Percentiles rank a stretch among this genome's conserved stretches.
These are phyloP conservation scores for Brassica nigra DNA, from an alignment of 345 rosid genomes.

Conservation along the genomic window DNA sequence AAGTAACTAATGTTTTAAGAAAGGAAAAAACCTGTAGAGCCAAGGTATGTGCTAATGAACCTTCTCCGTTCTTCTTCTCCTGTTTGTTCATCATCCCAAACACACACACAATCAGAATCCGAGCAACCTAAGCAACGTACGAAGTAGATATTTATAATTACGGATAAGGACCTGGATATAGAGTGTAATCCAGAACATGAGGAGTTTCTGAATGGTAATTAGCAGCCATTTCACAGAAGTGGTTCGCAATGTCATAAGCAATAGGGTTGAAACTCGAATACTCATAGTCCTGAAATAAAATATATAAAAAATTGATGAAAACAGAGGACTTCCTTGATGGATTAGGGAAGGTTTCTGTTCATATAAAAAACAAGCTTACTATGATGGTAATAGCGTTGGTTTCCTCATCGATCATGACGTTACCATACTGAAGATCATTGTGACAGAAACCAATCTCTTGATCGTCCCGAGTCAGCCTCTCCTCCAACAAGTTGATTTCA, in stretches of 20 bases:
- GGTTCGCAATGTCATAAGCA: constrained; percentile 92
- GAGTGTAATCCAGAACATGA: constrained; percentile 68
- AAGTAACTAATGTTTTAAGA: constrained; percentile 1
- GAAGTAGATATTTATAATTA: not conserved
- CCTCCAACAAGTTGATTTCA: constrained; percentile 64
- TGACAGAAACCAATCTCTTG: constrained; percentile 89
- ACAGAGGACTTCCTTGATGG: constrained; percentile 21
- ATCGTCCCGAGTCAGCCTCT: constrained; percentile 44
- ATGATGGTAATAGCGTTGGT: constrained; percentile 73
- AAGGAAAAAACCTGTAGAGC: constrained; percentile 55
- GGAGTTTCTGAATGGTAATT: constrained; percentile 90
- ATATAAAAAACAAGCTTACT: constrained; percentile 48
- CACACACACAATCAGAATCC: constrained; percentile 26
- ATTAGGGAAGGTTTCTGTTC: not conserved
- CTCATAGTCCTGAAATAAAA: constrained; percentile 74
- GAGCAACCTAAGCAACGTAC: not conserved
- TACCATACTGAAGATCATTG: constrained; percentile 96
- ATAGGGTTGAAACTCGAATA: constrained; percentile 85
- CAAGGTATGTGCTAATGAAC: constrained; percentile 60
- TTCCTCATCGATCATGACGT: constrained; percentile 93
- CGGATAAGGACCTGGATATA: constrained; percentile 65
- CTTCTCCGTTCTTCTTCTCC: constrained; percentile 69
- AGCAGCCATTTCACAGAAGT: constrained; percentile 95
- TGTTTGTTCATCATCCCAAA: constrained; percentile 36
- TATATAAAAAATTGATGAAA: not conserved